A percentile compares a stretch with the other conserved stretches of the same genome.
Evolutionary conservation across 2,329 filamentous ascomycete species (phyloP).

Genomic region (Botrytis byssoidea): DNA sequence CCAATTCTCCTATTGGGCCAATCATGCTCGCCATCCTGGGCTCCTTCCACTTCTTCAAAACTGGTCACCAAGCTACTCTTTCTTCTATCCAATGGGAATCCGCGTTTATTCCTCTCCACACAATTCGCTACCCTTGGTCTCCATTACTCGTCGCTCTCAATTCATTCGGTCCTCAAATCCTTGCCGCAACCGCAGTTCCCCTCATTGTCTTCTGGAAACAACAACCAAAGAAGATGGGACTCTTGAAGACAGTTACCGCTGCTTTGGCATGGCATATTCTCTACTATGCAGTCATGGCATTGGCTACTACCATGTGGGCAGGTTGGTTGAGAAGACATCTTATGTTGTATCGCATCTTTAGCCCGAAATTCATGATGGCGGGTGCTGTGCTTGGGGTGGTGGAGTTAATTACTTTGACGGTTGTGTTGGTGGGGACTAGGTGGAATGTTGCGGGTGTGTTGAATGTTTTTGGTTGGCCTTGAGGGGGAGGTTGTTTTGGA

Average conservation of each 20-base stretch:
- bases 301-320: slow-evolving; percentile 89
- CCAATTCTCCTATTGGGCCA: slow-evolving; percentile 74
- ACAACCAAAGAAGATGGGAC: slow-evolving; percentile 60
- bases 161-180: slow-evolving; percentile 83
- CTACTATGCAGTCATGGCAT: slow-evolving; percentile 78
- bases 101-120: slow-evolving; percentile 84
- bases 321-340: slow-evolving; percentile 84
- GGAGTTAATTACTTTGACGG: slow-evolving; percentile 68
- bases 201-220: slow-evolving; percentile 87
- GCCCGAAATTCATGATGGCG: slow-evolving; percentile 84
- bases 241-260: slow-evolving; percentile 59
- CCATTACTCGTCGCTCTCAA: slow-evolving; percentile 81
- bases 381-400: slow-evolving; percentile 69
- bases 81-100: slow-evolving; percentile 93
- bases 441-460: slow-evolving; percentile 75
- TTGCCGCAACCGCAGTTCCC: slow-evolving; percentile 77
- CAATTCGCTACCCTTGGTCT: slow-evolving; percentile 84
- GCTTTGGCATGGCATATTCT: slow-evolving; percentile 72
- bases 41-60: slow-evolving; percentile 96
- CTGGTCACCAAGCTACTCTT: slow-evolving; percentile 87
- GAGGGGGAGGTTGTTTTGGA: not conserved
- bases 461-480: slow-evolving; percentile 77
- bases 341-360: slow-evolving; percentile 95
- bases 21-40: slow-evolving; percentile 83
- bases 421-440: slow-evolving; percentile 72